Evolutionary conservation across 176 grass and related monocot genomes (phyloP).

Genomic region (Musa itinerans): DNA sequence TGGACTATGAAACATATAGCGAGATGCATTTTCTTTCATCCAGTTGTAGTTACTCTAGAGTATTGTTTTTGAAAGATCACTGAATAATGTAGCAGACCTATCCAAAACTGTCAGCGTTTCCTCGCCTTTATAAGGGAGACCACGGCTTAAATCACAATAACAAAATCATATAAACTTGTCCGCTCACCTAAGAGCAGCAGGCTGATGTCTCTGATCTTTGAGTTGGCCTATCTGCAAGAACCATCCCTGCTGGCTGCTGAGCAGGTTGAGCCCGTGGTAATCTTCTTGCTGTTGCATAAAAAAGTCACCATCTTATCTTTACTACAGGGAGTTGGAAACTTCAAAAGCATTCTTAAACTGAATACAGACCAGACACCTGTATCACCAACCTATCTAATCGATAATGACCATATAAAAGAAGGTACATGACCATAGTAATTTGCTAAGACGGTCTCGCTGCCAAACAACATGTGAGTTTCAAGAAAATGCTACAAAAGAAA

Average conservation of each 20-base stretch:
- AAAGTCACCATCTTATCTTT: neutral
- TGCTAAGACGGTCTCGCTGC: too few species aligned
- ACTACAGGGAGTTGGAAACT: neutral
- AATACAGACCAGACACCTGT: neutral
- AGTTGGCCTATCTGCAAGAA: constrained; percentile 15
- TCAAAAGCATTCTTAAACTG: neutral
- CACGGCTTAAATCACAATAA: neutral
- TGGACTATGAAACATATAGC: neutral
- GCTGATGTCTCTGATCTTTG: constrained; percentile 6
- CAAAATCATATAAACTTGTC: neutral
- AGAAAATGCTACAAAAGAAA: too few species aligned
- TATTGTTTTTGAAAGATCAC: too few species aligned
- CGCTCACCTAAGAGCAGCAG: constrained; percentile 22
- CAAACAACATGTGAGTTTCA: too few species aligned
- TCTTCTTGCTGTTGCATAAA: constrained; percentile 14
- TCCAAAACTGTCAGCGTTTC: neutral
- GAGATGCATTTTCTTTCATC: neutral
- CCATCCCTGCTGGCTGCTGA: constrained; percentile 17
- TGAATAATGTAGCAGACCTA: too few species aligned
- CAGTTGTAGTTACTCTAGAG: too few species aligned
- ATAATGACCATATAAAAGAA: neutral
- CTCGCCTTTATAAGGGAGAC: neutral
- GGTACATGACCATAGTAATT: too few species aligned
- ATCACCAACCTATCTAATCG: neutral
- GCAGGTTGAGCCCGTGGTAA: constrained; percentile 21